Conservation (phyloP, 805 yeast genomes). For the Saturnispora gosingensis region DNA sequence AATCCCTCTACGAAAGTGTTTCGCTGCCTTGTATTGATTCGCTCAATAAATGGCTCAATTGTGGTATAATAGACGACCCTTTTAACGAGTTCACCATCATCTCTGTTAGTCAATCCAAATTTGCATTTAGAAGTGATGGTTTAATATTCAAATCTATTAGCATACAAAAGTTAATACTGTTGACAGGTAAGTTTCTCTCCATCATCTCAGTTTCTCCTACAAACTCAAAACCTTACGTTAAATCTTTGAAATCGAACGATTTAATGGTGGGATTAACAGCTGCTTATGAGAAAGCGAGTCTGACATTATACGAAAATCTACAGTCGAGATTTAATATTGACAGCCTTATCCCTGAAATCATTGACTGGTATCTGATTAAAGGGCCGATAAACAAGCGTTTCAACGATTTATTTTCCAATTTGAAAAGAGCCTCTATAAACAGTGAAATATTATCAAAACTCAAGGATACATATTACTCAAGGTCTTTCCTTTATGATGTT, state of each 20-base stretch:
- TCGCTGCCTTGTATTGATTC: constrained; percentile 55
- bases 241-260: constrained; percentile 6
- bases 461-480: not conserved
- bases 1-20: constrained; percentile 44
- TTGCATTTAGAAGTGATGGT: constrained; percentile 65
- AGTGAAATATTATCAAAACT: not conserved
- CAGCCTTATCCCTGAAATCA: not conserved
- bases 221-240: not conserved
- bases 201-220: constrained; percentile 33
- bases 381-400: constrained; percentile 2
- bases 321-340: not conserved
- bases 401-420: not conserved
- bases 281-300: not conserved
- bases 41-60: constrained; percentile 70
- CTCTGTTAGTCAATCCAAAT: constrained; percentile 64
- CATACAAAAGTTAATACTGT: constrained; percentile 54
- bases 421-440: not conserved
- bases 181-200: constrained; percentile 80
- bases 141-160: constrained; percentile 40
- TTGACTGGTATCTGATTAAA: constrained; percentile 4
- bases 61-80: constrained; percentile 70
- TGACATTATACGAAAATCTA: not conserved
- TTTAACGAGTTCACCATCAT: constrained; percentile 76
- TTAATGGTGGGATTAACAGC: not conserved
- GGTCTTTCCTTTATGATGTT: constrained; percentile 3